Conservation (phyloP, 2,329 filamentous ascomycete species). For the Waltergamsia citrina region DNA sequence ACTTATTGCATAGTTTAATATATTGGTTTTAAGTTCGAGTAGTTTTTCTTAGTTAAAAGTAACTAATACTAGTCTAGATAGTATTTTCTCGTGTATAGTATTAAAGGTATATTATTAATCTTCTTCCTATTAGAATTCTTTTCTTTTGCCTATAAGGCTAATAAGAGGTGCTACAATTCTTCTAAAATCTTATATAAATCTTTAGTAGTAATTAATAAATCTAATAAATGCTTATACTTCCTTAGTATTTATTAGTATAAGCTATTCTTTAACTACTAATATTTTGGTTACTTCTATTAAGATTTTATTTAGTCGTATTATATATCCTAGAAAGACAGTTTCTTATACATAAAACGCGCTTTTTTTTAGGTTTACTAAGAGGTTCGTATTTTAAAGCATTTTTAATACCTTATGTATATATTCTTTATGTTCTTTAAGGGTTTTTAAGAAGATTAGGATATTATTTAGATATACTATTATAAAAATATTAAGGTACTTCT, state of each 20-base stretch:
- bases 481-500: neutral
- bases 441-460: too few relatives aligned
- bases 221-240: slow-evolving; percentile 3
- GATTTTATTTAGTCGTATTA: slow-evolving; percentile 4
- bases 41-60: neutral
- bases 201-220: slow-evolving; percentile 1
- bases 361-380: too few relatives aligned
- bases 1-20: slow-evolving; percentile 1
- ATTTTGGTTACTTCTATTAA: slow-evolving; percentile 9
- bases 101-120: slow-evolving; percentile 1
- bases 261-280: neutral
- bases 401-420: too few relatives aligned
- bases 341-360: neutral
- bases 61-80: too few relatives aligned
- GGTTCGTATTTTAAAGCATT: too few relatives aligned
- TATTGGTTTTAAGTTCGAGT: slow-evolving; percentile 7
- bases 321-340: neutral
- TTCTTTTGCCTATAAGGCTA: slow-evolving; percentile 1
- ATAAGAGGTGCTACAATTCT: neutral
- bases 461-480: too few relatives aligned
- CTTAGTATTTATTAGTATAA: slow-evolving; percentile 2
- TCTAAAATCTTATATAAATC: slow-evolving; percentile 2
- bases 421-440: too few relatives aligned
- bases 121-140: slow-evolving; percentile 2
- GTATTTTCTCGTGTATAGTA: slow-evolving; percentile 1